These are phyloP conservation scores for Coccomyxa sp. DNA, from an alignment of 139 green algal genomes.

Conservation along the genomic window DNA sequence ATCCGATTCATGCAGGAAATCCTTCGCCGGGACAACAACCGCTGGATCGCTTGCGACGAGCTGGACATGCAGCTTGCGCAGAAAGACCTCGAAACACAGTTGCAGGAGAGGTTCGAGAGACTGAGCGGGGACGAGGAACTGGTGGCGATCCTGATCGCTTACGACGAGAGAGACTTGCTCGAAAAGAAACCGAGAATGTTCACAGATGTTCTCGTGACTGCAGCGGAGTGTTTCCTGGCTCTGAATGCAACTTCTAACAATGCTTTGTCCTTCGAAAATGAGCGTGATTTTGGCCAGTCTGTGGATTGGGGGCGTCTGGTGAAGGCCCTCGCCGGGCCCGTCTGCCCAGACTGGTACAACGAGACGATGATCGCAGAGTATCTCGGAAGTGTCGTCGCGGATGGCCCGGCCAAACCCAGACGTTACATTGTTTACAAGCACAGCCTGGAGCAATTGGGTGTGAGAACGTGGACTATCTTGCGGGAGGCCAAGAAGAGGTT, in stretches of 20 bases:
- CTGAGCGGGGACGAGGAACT: neutral
- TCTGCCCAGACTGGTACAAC: neutral
- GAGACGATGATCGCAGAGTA: neutral
- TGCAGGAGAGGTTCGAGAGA: neutral
- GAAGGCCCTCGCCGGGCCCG: neutral
- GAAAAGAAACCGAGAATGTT: neutral
- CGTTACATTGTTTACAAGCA: neutral
- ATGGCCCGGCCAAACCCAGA: neutral
- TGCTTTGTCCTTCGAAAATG: neutral
- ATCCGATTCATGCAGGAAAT: neutral
- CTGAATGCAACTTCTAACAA: neutral
- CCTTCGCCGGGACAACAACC: neutral
- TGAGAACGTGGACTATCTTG: neutral
- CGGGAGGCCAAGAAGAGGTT: neutral
- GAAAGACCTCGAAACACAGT: conserved; percentile 1
- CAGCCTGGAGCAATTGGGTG: neutral
- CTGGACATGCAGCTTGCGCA: neutral
- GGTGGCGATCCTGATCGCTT: neutral
- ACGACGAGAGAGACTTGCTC: neutral
- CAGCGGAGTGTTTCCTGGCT: neutral
- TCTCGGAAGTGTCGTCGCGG: neutral
- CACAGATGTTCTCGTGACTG: neutral
- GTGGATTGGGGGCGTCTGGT: neutral
- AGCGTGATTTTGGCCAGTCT: neutral
- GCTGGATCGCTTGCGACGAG: neutral